phyloP scores from a whole-genome alignment of 192 early-diverging fungal species.

The Dissophora ornata region DNA sequence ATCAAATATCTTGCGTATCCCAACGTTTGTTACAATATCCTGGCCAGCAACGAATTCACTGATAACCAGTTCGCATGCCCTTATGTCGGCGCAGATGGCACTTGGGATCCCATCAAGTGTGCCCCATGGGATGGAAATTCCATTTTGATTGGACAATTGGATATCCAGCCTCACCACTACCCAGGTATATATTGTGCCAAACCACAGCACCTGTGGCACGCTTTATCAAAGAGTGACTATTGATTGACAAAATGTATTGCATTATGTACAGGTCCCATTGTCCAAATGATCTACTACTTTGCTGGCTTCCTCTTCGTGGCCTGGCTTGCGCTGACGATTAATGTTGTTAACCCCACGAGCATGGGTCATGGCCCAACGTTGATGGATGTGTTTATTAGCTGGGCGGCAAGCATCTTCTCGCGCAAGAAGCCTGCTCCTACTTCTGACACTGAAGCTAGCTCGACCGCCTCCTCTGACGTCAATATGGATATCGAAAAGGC shows the following conservation, averaged over 20 bases:
- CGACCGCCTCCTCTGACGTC: not conserved
- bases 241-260: too few species aligned
- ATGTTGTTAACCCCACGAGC: conserved; percentile 41
- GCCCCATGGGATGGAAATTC: conserved; percentile 31
- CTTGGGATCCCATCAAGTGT: conserved; percentile 34
- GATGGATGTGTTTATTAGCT: conserved; percentile 39
- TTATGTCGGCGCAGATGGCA: conserved; percentile 3
- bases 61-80: conserved; percentile 32
- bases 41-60: conserved; percentile 50
- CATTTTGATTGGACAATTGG: conserved; percentile 19
- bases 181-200: conserved; percentile 34
- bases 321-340: conserved; percentile 31
- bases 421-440: conserved; percentile 5
- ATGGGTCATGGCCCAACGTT: conserved; percentile 48
- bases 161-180: conserved; percentile 23
- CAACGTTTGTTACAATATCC: conserved; percentile 31
- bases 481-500: conserved; percentile 22
- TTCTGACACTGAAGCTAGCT: not conserved
- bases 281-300: conserved; percentile 21
- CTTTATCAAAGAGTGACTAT: too few species aligned
- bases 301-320: conserved; percentile 38
- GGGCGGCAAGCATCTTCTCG: conserved; percentile 11
- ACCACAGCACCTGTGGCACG: too few species aligned
- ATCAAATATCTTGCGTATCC: conserved; percentile 41
- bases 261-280: conserved; percentile 23